Percentiles rank a stretch among this genome's conserved stretches.
Evolutionary conservation across 768 basidiomycete genomes (phyloP).

Genomic region (Xerocomus potaroensis): DNA sequence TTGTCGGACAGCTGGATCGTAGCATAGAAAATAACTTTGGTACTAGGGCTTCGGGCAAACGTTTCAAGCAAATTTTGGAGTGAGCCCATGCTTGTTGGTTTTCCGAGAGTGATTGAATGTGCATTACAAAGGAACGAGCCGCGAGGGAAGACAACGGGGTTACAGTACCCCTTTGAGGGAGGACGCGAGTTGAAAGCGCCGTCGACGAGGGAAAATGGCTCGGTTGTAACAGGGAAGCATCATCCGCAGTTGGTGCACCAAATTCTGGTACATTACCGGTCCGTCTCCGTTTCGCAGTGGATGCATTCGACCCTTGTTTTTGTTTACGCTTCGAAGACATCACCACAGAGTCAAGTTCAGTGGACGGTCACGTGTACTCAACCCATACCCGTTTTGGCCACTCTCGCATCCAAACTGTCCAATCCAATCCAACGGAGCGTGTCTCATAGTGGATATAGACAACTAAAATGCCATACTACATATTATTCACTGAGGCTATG

Average conservation of each 20-base stretch:
- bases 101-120: slow-evolving; percentile 38
- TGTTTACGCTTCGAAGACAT: no score
- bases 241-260: slow-evolving; percentile 45
- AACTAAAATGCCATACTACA: no score
- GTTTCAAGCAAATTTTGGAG: slow-evolving; percentile 38
- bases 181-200: slow-evolving; percentile 43
- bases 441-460: no score
- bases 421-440: no score
- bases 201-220: slow-evolving; percentile 45
- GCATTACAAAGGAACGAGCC: slow-evolving; percentile 46
- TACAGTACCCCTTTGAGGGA: slow-evolving; percentile 29
- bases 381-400: no score
- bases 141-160: slow-evolving; percentile 49
- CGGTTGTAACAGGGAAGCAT: slow-evolving; percentile 35
- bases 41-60: slow-evolving; percentile 49
- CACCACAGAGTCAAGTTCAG: no score
- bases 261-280: slow-evolving; percentile 23
- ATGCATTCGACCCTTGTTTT: no score
- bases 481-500: no score
- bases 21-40: slow-evolving; percentile 51
- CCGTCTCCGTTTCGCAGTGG: slow-evolving; percentile 15
- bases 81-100: slow-evolving; percentile 37
- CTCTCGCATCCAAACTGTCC: no score
- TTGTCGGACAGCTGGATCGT: slow-evolving; percentile 43
- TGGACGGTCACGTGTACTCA: no score